Conservation (phyloP, 768 basidiomycete species). For the Chalciporus pseudorubinellus region DNA sequence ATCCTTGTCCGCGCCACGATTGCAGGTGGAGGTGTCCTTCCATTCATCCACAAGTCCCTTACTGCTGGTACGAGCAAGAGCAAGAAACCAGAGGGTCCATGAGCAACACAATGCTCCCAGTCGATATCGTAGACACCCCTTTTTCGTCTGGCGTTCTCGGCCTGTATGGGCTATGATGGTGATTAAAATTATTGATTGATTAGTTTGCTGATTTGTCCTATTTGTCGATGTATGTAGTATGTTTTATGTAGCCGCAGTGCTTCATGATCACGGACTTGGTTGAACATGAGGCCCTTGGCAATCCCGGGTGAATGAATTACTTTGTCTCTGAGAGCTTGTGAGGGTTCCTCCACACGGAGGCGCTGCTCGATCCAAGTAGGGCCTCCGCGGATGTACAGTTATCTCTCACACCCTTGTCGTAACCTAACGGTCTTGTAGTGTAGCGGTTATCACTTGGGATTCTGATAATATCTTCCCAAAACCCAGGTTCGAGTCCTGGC, state of each 20-base stretch:
- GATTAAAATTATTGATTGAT: constrained; percentile 25
- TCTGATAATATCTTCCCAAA: constrained; percentile 33
- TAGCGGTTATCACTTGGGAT: constrained; percentile 42
- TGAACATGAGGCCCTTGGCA: too few species aligned
- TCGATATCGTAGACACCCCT: neutral
- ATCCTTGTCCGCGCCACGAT: constrained; percentile 92
- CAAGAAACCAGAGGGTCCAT: constrained; percentile 41
- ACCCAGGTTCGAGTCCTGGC: constrained; percentile 34
- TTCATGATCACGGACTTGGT: neutral
- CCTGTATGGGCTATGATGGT: neutral
- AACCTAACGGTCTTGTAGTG: constrained; percentile 29
- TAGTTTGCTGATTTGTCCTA: constrained; percentile 2
- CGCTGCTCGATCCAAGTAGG: too few species aligned
- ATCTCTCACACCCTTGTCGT: too few species aligned
- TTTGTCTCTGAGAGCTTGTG: too few species aligned
- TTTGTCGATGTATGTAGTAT: constrained; percentile 14
- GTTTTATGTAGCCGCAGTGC: constrained; percentile 5
- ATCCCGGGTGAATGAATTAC: too few species aligned
- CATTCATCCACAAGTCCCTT: constrained; percentile 86
- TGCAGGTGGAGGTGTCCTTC: constrained; percentile 83
- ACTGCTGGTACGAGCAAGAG: constrained; percentile 50
- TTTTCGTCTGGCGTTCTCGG: constrained; percentile 1
- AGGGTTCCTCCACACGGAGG: too few species aligned
- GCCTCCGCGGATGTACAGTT: too few species aligned
- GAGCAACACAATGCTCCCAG: neutral